Base-by-base conservation (phyloP, 2,329 filamentous ascomycete species). In the Penicillium sp. region DNA sequence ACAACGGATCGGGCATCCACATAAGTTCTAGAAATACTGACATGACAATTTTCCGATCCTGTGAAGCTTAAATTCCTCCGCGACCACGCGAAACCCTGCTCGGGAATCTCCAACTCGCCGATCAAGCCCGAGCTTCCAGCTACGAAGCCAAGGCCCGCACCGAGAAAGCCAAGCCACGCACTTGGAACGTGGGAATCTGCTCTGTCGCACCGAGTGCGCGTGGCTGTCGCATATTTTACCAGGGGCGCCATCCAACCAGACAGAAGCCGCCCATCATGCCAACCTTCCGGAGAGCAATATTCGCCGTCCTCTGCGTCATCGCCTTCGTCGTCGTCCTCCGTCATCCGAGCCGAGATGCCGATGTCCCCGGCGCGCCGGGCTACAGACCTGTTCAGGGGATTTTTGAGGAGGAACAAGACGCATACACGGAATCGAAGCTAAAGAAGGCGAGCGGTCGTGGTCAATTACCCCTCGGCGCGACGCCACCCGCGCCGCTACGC, bases 261-360 rank as follows among this genome's bases (percentile, higher is more conserved):
- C 9, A 41, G 42, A 54, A 20, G 43, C 50, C 49, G 56, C 54
- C 51, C 59, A 65, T 54, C 53, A 95, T 95, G 90, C 82, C 92
- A 72, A 89, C 89, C 68, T 90, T 89, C 70, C 85, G 86, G 69
- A 88, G 89, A 75, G 89, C 89, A 68, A 73, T 95, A 59, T 77
- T 90, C 64, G 82, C 87, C 53, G 89, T 90, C 46, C 82, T 84
- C 65, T 82, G 87, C 69, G 75, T 92, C 61, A 74, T 93, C 65
- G 82, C 85, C 26, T 78, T 89, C 67, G 80, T 92, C 75, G 86
- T 87, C 76, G 76, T 93, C 59, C 80, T 91, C 62, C 85, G 85
- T 57, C 29, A 26, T 33, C 82, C 83, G 56, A 81, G 85, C 43
- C 85, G 87, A 52, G 57, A 69, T 83, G 27, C 56, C 61, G 56